Conservation (phyloP, 192 early-diverging fungal species). For the Cladochytrium replicatum region DNA sequence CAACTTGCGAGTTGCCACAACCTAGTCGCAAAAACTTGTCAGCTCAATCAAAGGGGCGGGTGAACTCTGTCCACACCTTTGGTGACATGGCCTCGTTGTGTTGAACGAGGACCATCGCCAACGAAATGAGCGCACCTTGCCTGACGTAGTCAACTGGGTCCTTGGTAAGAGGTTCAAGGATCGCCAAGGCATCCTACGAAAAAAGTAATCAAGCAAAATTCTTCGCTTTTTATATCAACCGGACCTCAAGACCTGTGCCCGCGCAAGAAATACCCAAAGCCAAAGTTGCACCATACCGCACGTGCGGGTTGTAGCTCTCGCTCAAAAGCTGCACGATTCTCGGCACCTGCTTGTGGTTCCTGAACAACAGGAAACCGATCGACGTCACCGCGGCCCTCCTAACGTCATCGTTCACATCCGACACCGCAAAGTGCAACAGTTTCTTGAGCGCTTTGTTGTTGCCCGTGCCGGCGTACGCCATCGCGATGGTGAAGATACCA, state of each 20-base stretch:
- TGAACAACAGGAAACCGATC: slow-evolving; percentile 89
- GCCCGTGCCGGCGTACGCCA: slow-evolving; percentile 97
- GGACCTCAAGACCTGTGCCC: slow-evolving; percentile 63
- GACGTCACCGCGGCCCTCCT: slow-evolving; percentile 95
- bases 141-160: slow-evolving; percentile 96
- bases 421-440: slow-evolving; percentile 93
- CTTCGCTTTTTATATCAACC: neutral
- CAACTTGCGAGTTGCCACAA: slow-evolving; percentile 72
- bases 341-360: slow-evolving; percentile 93
- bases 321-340: slow-evolving; percentile 92
- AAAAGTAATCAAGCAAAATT: slow-evolving; percentile 5
- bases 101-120: slow-evolving; percentile 93
- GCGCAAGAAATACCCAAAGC: slow-evolving; percentile 97
- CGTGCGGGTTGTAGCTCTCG: slow-evolving; percentile 98
- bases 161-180: slow-evolving; percentile 95
- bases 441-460: slow-evolving; percentile 93
- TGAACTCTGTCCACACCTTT: slow-evolving; percentile 27
- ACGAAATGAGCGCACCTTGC: slow-evolving; percentile 90
- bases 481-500: slow-evolving; percentile 92
- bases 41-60: neutral
- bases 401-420: slow-evolving; percentile 99
- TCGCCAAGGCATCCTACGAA: slow-evolving; percentile 69
- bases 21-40: slow-evolving; percentile 19
- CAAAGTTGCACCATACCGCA: slow-evolving; percentile 90
- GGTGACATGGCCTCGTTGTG: slow-evolving; percentile 79